A percentile compares a stretch with the other conserved stretches of the same genome.
Evolutionary conservation across 225 moss, liverwort and hornwort species (phyloP).

Genomic region (Pseudisothecium myosuroides): DNA sequence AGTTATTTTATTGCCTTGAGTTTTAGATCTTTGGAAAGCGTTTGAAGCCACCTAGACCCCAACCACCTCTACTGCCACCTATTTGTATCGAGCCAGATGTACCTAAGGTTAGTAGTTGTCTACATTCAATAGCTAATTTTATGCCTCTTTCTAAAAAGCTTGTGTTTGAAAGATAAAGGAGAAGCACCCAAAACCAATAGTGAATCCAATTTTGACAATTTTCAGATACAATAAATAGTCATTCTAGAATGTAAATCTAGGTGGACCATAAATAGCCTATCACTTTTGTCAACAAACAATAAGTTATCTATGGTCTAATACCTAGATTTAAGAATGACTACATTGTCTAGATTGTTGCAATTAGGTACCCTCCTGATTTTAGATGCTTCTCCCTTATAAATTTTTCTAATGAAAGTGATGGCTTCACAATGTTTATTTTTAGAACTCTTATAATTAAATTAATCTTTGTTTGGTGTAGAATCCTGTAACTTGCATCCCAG

Average conservation of each 20-base stretch:
- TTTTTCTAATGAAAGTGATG: no score
- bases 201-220: no score
- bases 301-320: no score
- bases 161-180: background rate
- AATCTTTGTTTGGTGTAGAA: background rate
- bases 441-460: background rate
- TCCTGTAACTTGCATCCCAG: background rate
- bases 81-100: background rate
- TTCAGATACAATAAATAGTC: no score
- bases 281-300: no score
- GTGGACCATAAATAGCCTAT: no score
- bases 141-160: background rate
- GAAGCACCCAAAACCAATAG: no score
- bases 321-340: no score
- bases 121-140: background rate
- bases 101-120: background rate
- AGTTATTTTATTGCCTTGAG: background rate
- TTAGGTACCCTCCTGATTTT: no score
- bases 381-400: no score
- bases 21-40: constrained; percentile 19
- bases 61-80: background rate
- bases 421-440: background rate
- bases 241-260: no score
- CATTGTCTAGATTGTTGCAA: no score
- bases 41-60: background rate